Evolutionary conservation across 2,329 filamentous ascomycete genomes (phyloP).

Genomic region (Emydomyces testavorans): DNA sequence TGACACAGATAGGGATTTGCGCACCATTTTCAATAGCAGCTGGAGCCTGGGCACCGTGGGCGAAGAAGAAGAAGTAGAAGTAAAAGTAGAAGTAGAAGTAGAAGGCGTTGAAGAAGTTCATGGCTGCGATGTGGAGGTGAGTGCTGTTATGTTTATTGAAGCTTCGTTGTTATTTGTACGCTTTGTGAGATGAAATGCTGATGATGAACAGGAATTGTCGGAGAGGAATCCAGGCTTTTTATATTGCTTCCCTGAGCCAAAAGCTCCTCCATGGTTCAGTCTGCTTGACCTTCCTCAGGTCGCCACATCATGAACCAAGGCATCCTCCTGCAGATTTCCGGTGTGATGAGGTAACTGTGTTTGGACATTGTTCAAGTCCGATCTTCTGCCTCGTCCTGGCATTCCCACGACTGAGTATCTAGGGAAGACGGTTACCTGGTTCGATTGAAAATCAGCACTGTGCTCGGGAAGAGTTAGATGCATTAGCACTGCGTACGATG

Average conservation of each 20-base stretch:
- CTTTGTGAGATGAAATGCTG: not conserved
- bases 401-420: no score
- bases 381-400: no score
- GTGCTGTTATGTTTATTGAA: not conserved
- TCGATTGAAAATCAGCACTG: no score
- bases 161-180: not conserved
- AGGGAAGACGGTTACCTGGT: no score
- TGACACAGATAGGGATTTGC: not conserved
- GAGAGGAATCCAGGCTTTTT: no score
- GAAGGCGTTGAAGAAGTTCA: not conserved
- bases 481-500: no score
- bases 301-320: not conserved
- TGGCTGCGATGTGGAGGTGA: not conserved
- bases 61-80: not conserved
- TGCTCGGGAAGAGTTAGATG: no score
- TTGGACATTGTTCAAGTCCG: no score
- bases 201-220: no score
- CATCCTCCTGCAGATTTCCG: not conserved
- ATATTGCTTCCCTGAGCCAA: no score
- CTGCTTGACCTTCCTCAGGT: not conserved
- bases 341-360: no score
- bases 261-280: not conserved
- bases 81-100: constrained; percentile 1
- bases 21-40: not conserved
- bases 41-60: not conserved